Percentiles rank a stretch among this genome's conserved stretches.
These are phyloP conservation scores for Cicer yamashitae DNA, from an alignment of 306 rosid genomes.

Conservation along the genomic window DNA sequence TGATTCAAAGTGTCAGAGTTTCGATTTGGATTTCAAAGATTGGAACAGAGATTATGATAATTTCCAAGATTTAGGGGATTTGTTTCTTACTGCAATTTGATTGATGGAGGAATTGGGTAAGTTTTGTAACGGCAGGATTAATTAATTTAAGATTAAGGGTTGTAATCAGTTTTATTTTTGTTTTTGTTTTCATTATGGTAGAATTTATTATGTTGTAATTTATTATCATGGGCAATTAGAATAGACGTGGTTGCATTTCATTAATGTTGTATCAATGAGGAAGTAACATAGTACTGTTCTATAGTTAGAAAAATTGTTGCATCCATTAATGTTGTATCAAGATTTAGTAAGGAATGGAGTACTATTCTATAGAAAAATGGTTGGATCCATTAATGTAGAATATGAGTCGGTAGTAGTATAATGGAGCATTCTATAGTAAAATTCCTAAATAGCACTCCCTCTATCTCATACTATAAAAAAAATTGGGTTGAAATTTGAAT, in stretches of 20 bases:
- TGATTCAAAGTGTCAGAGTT: slow-evolving; percentile 30
- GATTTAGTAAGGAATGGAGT: neutral
- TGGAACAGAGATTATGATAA: slow-evolving; percentile 53
- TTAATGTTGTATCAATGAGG: slow-evolving; percentile 3
- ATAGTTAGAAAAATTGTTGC: neutral
- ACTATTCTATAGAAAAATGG: neutral
- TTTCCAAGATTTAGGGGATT: slow-evolving; percentile 86
- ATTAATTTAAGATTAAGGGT: neutral
- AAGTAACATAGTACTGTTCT: neutral
- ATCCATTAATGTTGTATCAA: neutral
- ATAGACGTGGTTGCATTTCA: neutral
- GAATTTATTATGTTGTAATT: neutral
- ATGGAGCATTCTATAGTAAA: no score
- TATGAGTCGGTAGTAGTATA: no score
- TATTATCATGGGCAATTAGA: neutral
- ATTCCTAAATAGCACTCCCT: no score
- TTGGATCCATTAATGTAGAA: neutral
- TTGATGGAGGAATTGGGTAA: slow-evolving; percentile 35
- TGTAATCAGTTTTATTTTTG: slow-evolving; percentile 15
- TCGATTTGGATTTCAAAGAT: slow-evolving; percentile 53
- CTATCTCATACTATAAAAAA: no score
- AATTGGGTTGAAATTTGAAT: no score
- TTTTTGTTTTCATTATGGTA: neutral
- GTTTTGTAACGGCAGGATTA: slow-evolving; percentile 49
- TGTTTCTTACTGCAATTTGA: slow-evolving; percentile 60